Conservation (phyloP, 2,329 filamentous ascomycete species). For the Bipolaris sorokiniana region DNA sequence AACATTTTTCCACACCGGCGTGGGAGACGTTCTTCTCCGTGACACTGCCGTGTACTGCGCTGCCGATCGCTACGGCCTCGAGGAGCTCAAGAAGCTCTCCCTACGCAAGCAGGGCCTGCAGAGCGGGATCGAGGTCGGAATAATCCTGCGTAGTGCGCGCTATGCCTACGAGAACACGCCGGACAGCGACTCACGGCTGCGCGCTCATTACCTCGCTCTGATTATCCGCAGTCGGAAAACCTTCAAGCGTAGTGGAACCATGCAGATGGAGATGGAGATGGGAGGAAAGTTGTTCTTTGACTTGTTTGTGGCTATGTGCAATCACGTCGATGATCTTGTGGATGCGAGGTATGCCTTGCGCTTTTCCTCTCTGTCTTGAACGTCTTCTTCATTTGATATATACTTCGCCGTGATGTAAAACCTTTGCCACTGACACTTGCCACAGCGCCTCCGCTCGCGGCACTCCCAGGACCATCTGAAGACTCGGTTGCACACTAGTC, state of each 20-base stretch:
- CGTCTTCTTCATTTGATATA: neutral
- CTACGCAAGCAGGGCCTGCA: slow-evolving; percentile 95
- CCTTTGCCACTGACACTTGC: slow-evolving; percentile 19
- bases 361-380: slow-evolving; percentile 21
- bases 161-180: slow-evolving; percentile 96
- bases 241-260: slow-evolving; percentile 97
- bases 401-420: slow-evolving; percentile 11
- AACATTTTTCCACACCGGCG: slow-evolving; percentile 77
- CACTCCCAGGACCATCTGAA: slow-evolving; percentile 38
- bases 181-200: slow-evolving; percentile 87
- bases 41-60: slow-evolving; percentile 96
- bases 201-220: slow-evolving; percentile 95
- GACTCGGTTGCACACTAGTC: slow-evolving; percentile 17
- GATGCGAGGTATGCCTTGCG: slow-evolving; percentile 67
- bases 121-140: slow-evolving; percentile 87
- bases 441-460: slow-evolving; percentile 29
- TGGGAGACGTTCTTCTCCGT: slow-evolving; percentile 78
- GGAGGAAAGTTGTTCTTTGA: slow-evolving; percentile 97
- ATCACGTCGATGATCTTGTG: slow-evolving; percentile 95
- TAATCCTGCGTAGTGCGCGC: slow-evolving; percentile 88
- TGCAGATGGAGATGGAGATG: slow-evolving; percentile 98
- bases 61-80: slow-evolving; percentile 87
- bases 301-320: slow-evolving; percentile 97
- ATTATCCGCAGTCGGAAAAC: slow-evolving; percentile 97
- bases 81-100: slow-evolving; percentile 88